Conservation (phyloP, 345 rosid species). For the Boechera divaricarpa region DNA sequence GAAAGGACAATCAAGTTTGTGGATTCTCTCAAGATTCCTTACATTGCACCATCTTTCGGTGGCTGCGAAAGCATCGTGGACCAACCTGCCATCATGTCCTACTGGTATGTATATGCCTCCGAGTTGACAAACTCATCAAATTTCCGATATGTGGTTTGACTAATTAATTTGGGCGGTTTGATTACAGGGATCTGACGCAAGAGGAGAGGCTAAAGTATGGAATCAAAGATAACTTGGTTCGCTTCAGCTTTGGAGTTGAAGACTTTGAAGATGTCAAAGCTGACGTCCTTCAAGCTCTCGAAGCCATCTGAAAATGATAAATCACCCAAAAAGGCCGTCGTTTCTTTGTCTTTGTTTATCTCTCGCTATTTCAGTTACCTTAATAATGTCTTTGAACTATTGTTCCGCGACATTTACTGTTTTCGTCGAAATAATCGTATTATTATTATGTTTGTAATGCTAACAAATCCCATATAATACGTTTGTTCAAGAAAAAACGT, state of each 20-base stretch:
- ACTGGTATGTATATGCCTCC: constrained; percentile 64
- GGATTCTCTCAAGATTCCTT: constrained; percentile 90
- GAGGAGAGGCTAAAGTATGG: constrained; percentile 78
- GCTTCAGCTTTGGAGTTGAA: constrained; percentile 96
- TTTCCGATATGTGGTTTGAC: not conserved
- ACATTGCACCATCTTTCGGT: constrained; percentile 98
- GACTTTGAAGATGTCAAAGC: constrained; percentile 90
- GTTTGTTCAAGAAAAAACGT: not conserved
- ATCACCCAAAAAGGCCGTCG: not conserved
- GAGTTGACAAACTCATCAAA: not conserved
- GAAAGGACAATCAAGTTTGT: constrained; percentile 71
- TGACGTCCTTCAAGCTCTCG: constrained; percentile 90
- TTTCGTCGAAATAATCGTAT: constrained; percentile 21
- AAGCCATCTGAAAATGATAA: constrained; percentile 48
- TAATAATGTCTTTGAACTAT: constrained; percentile 33
- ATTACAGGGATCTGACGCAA: constrained; percentile 80
- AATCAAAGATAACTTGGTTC: constrained; percentile 87
- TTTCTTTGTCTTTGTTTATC: not conserved
- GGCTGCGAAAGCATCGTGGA: constrained; percentile 98
- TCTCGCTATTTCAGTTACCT: not conserved
- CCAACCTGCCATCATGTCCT: constrained; percentile 99
- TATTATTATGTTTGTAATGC: constrained; percentile 5
- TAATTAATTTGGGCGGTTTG: not conserved
- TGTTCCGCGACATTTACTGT: constrained; percentile 32
- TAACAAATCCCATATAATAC: not conserved